phyloP scores from a whole-genome alignment of 2,329 filamentous ascomycete genomes.

The Fusarium armeniacum region DNA sequence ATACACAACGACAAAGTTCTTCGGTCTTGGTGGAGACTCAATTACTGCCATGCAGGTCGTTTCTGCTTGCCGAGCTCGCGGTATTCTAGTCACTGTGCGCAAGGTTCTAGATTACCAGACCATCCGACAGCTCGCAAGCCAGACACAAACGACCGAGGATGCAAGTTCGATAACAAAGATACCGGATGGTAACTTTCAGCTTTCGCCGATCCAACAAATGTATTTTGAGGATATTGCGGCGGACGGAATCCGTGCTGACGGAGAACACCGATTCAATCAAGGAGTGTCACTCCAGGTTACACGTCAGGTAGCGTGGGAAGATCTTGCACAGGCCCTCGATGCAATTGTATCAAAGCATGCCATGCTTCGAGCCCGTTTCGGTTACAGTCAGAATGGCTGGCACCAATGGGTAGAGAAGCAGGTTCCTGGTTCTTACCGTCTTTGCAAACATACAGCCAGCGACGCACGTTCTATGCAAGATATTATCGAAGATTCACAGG shows the following conservation, averaged over 20 bases:
- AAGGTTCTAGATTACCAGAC: constrained; percentile 6
- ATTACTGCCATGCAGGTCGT: constrained; percentile 18
- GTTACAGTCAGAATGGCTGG: background rate
- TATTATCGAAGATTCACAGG: constrained; percentile 1
- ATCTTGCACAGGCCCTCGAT: background rate
- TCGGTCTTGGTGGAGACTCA: constrained; percentile 12
- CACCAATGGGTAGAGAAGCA: constrained; percentile 4
- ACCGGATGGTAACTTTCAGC: constrained; percentile 1
- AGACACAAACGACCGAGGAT: background rate
- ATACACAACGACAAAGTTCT: constrained; percentile 10
- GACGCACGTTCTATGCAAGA: background rate
- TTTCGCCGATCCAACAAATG: constrained; percentile 8
- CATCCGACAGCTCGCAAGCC: background rate
- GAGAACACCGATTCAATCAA: constrained; percentile 5
- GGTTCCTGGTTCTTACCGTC: background rate
- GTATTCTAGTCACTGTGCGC: constrained; percentile 8
- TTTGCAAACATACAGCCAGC: background rate
- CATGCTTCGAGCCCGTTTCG: constrained; percentile 10
- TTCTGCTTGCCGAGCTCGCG: background rate
- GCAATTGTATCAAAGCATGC: constrained; percentile 3
- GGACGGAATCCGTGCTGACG: background rate
- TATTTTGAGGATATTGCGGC: constrained; percentile 4
- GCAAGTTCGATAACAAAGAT: background rate
- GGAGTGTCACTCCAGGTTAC: background rate
- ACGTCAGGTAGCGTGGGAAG: background rate